A percentile compares a stretch with the other conserved stretches of the same genome.
Conservation (phyloP, 116 monocot species). For the Posidonia oceanica region DNA sequence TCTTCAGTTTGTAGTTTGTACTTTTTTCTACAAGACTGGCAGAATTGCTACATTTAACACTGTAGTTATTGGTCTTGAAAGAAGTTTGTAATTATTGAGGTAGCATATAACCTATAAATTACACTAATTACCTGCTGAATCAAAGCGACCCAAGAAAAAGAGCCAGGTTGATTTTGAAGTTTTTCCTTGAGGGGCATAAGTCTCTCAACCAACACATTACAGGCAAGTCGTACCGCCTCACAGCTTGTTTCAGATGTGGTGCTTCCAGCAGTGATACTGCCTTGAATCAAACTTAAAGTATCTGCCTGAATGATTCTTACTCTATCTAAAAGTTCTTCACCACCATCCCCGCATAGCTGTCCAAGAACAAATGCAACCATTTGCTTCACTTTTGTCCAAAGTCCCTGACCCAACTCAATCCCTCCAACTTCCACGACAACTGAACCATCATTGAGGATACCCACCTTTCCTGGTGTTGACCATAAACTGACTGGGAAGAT, state of each 20-base stretch:
- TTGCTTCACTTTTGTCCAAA: constrained; percentile 95
- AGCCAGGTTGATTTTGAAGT: constrained; percentile 22
- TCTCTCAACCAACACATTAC: constrained; percentile 50
- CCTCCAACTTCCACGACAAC: constrained; percentile 87
- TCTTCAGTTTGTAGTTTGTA: no score
- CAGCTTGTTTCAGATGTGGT: constrained; percentile 86
- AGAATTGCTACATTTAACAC: no score
- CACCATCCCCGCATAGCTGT: constrained; percentile 33
- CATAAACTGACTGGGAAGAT: constrained; percentile 24
- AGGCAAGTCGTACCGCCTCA: constrained; percentile 64
- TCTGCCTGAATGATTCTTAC: constrained; percentile 75
- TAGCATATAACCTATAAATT: background rate
- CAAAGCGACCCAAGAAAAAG: constrained; percentile 49
- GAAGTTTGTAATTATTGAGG: no score
- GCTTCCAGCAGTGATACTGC: constrained; percentile 66
- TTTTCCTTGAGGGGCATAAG: constrained; percentile 43
- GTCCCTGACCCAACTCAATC: constrained; percentile 76
- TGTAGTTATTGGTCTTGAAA: no score
- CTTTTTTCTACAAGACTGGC: no score
- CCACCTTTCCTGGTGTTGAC: constrained; percentile 56
- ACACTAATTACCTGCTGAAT: constrained; percentile 39
- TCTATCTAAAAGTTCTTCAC: constrained; percentile 38
- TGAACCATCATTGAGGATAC: constrained; percentile 68
- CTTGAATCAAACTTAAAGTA: constrained; percentile 78
- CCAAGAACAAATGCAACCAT: constrained; percentile 72